Conservation (phyloP, 2,329 filamentous ascomycete species). For the Xylariaceae sp. region DNA sequence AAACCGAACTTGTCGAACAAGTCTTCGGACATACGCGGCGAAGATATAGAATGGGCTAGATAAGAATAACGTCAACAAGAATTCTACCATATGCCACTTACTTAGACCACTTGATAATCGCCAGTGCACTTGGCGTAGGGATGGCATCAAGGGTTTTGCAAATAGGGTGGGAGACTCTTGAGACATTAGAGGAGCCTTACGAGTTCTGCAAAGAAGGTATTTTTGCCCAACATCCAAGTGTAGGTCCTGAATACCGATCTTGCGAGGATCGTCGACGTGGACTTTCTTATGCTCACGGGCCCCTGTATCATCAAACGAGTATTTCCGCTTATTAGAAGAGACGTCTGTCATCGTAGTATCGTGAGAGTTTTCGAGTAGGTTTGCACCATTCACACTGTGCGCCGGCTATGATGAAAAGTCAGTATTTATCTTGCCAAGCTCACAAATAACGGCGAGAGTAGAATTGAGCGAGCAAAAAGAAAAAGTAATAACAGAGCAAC, state of each 20-base stretch:
- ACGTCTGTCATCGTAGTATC: conserved; percentile 56
- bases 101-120: conserved; percentile 19
- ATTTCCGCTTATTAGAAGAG: conserved; percentile 67
- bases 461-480: neutral
- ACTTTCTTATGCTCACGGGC: conserved; percentile 66
- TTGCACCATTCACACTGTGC: conserved; percentile 40
- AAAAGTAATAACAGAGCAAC: too few species aligned
- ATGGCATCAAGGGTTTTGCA: conserved; percentile 24
- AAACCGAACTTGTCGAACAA: conserved; percentile 65
- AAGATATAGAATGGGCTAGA: conserved; percentile 56
- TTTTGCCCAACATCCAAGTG: conserved; percentile 71
- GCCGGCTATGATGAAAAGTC: conserved; percentile 33
- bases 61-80: conserved; percentile 52
- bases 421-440: conserved; percentile 11
- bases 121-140: conserved; percentile 22
- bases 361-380: conserved; percentile 47
- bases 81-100: conserved; percentile 36
- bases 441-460: neutral
- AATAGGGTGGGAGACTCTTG: conserved; percentile 40
- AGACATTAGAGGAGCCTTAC: conserved; percentile 63
- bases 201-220: conserved; percentile 70
- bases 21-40: conserved; percentile 59
- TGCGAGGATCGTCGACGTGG: conserved; percentile 63
- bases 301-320: conserved; percentile 60
- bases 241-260: conserved; percentile 67